Conservation (phyloP, 495 filamentous ascomycete genomes). For the Physcia stellaris region DNA sequence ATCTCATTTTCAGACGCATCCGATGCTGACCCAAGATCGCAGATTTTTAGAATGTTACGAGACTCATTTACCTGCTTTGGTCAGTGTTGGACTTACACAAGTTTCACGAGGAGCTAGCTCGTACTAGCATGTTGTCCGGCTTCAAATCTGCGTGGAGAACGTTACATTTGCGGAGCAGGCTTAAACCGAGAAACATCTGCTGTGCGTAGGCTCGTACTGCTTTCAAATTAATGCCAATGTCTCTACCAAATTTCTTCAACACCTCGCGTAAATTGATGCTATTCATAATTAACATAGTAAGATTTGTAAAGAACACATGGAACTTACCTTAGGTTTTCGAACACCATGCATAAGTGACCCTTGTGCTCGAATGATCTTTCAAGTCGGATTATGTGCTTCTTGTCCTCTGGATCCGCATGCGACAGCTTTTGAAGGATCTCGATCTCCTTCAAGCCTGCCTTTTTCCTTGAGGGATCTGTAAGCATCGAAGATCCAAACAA, state of each 20-base stretch:
- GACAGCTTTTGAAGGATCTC: constrained; percentile 75
- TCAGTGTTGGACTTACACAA: not conserved
- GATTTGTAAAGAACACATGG: not conserved
- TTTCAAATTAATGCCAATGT: constrained; percentile 75
- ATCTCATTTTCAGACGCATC: constrained; percentile 82
- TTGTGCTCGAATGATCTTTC: constrained; percentile 86
- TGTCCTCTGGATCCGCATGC: constrained; percentile 73
- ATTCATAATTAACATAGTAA: constrained; percentile 2
- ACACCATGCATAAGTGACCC: constrained; percentile 87
- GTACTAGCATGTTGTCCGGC: constrained; percentile 83
- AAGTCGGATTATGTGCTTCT: constrained; percentile 82
- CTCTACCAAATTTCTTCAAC: constrained; percentile 92
- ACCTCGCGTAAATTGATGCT: constrained; percentile 87
- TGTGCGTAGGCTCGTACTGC: constrained; percentile 81
- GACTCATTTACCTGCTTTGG: constrained; percentile 55
- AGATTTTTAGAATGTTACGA: constrained; percentile 79
- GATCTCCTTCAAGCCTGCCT: constrained; percentile 90
- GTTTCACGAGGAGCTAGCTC: too few species aligned
- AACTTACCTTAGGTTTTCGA: constrained; percentile 66
- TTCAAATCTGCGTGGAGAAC: constrained; percentile 94
- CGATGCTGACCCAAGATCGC: constrained; percentile 88
- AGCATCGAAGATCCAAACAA: not conserved
- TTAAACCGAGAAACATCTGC: constrained; percentile 84
- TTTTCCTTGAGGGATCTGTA: constrained; percentile 36
- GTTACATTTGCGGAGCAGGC: constrained; percentile 76